A percentile compares a stretch with the other conserved stretches of the same genome.
phyloP scores from a whole-genome alignment of 371 early-diverging fungal species.

The Ordospora colligata region DNA sequence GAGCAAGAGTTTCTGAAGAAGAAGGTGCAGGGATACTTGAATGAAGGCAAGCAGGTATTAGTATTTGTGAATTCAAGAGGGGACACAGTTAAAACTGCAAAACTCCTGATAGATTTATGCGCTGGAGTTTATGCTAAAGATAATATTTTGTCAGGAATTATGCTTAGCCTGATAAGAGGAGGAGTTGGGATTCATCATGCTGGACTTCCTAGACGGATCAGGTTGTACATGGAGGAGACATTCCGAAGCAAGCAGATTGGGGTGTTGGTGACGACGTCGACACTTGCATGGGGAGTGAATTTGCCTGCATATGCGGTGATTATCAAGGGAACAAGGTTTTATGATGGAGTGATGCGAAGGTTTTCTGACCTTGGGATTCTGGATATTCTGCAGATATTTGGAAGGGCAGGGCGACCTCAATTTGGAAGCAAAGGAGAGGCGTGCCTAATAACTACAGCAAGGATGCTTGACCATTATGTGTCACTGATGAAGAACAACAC shows the following conservation, averaged over 20 bases:
- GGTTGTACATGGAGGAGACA: slow-evolving; percentile 80
- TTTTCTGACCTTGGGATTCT: slow-evolving; percentile 71
- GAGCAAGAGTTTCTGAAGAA: slow-evolving; percentile 40
- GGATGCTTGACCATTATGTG: slow-evolving; percentile 81
- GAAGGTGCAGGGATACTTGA: slow-evolving; percentile 53
- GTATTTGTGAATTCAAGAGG: slow-evolving; percentile 94
- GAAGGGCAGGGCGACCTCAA: slow-evolving; percentile 97
- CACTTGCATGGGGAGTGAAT: slow-evolving; percentile 99
- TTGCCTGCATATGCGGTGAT: slow-evolving; percentile 96
- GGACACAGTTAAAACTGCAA: slow-evolving; percentile 84
- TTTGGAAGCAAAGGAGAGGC: slow-evolving; percentile 90
- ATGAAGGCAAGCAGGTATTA: slow-evolving; percentile 75
- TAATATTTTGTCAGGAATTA: not conserved
- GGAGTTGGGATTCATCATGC: slow-evolving; percentile 96
- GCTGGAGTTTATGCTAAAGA: slow-evolving; percentile 67
- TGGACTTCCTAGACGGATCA: slow-evolving; percentile 83
- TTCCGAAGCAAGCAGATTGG: slow-evolving; percentile 79
- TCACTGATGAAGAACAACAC: slow-evolving; percentile 79
- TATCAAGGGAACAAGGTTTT: slow-evolving; percentile 93
- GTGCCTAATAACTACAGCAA: slow-evolving; percentile 81
- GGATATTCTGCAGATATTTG: slow-evolving; percentile 81
- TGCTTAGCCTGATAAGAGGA: slow-evolving; percentile 17
- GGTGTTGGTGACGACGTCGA: slow-evolving; percentile 90
- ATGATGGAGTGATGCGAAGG: slow-evolving; percentile 75
- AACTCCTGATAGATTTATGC: slow-evolving; percentile 69